Percentiles rank a stretch among this genome's conserved stretches.
phyloP scores from a whole-genome alignment of 352 stramenopile genomes.

The Phytophthora melonis region DNA sequence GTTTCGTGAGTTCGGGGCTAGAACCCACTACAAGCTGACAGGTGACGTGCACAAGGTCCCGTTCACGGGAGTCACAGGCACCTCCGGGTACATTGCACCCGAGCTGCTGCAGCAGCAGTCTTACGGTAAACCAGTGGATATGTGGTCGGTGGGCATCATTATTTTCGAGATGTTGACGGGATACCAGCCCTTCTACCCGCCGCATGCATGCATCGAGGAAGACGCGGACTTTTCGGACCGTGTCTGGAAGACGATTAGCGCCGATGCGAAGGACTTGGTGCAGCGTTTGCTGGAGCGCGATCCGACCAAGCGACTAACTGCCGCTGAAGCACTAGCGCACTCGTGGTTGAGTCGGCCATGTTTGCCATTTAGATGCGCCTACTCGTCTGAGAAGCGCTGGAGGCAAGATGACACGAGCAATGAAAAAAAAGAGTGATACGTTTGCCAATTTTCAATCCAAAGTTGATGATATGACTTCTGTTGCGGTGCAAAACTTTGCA shows the following conservation, averaged over 20 bases:
- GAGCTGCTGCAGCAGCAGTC: slow-evolving; percentile 91
- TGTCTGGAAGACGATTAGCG: slow-evolving; percentile 79
- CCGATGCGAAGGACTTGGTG: slow-evolving; percentile 82
- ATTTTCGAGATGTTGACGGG: slow-evolving; percentile 95
- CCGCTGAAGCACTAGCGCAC: slow-evolving; percentile 80
- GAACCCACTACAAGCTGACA: slow-evolving; percentile 29
- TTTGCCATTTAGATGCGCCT: slow-evolving; percentile 76
- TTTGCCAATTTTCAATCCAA: slow-evolving; percentile 31
- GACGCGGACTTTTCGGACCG: slow-evolving; percentile 83
- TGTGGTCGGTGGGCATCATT: slow-evolving; percentile 94
- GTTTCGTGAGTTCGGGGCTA: too few relatives aligned
- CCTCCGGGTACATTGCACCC: slow-evolving; percentile 92
- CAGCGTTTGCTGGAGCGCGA: slow-evolving; percentile 82
- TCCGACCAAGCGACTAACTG: slow-evolving; percentile 84
- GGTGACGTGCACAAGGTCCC: slow-evolving; percentile 95
- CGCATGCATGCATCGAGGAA: slow-evolving; percentile 87
- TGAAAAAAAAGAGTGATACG: slow-evolving; percentile 27
- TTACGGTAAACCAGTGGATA: slow-evolving; percentile 93
- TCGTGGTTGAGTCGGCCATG: slow-evolving; percentile 88
- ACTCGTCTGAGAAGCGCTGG: slow-evolving; percentile 12
- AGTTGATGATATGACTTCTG: slow-evolving; percentile 11
- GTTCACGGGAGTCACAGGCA: slow-evolving; percentile 93
- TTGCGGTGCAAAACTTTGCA: not conserved
- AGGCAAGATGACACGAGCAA: slow-evolving; percentile 3
- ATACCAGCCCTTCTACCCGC: slow-evolving; percentile 92